Evolutionary conservation across 202 grass and related monocot genomes (phyloP), one percentile per base, ranked within the genome.

Genomic region (Elaeis oleifera): DNA sequence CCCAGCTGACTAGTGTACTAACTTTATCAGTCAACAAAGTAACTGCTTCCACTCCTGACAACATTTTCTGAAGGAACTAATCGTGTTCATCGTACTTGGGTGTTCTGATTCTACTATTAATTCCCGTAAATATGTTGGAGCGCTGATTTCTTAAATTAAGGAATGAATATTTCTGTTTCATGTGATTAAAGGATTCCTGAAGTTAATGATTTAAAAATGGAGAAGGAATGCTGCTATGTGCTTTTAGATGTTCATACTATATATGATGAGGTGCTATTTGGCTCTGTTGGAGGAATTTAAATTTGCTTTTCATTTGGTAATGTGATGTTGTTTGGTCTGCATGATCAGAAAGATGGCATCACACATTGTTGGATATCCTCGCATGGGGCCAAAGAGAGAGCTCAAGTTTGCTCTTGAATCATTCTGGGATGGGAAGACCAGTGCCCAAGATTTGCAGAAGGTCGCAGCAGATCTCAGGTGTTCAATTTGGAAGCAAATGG

Each of bases 381-480:
- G 70, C 28, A 72, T 72, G 70, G 70, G 70, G 16, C 70, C 70
- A 4, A 72, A 72, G 70, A 62, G 70, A 72, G 70, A 72, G 70
- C 70, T 72, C 50, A 72, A 72, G 20, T 72, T 72, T 72, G 70
- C 70, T 44, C 62, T 72, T 58, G 70, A 72, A 13, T 72, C 70
- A 14, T 72, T 72, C 23, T 72, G 70, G 70, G 70, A 72, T 63
- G 50, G 50, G 28, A 72, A 72, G 70, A 72, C 59, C 59, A 54
- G 50, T 18, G 59, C 59, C 27, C 49, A 72, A 13, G 70, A 72
- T 39, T 54, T 72, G 58, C 70, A 72, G 50, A 72, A 72, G 50
- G 70, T 72, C 39, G 70, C 70, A 29, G 51, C 70, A 5, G 58
- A 63, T 62, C 58, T 72, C 50, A 52, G 70, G 25, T 23, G 18